Conservation (phyloP, 345 rosid species). For the Moricandia arvensis region DNA sequence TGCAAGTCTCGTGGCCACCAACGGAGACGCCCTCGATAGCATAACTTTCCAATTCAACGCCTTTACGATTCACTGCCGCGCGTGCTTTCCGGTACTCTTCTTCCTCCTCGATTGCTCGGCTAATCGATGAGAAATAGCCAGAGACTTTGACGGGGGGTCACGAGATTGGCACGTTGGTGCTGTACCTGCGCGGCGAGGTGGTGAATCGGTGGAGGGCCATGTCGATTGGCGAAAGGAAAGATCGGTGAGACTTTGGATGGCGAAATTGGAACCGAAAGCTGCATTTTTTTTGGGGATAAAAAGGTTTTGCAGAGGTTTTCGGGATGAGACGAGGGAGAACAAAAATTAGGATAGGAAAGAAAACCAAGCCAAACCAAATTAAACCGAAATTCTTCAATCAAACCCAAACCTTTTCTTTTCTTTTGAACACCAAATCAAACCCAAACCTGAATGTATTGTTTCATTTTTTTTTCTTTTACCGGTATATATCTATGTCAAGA, state of each 20-base stretch:
- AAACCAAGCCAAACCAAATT: not conserved
- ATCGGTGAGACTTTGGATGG: conserved; percentile 12
- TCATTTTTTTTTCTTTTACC: too few species aligned
- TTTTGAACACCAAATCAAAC: not conserved
- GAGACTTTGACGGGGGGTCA: conserved; percentile 45
- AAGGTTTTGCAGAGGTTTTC: not conserved
- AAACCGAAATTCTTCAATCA: not conserved
- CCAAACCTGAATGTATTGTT: not conserved
- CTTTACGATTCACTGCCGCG: conserved; percentile 69
- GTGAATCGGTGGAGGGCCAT: conserved; percentile 18
- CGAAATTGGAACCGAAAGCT: conserved; percentile 22
- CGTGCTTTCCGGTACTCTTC: conserved; percentile 91
- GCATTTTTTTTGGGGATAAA: conserved; percentile 4
- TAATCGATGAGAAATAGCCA: conserved; percentile 57
- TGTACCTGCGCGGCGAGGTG: conserved; percentile 1
- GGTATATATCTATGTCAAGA: too few species aligned
- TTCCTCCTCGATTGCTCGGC: conserved; percentile 78
- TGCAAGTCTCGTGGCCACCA: conserved; percentile 88
- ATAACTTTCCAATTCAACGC: conserved; percentile 73
- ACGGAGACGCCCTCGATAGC: conserved; percentile 76
- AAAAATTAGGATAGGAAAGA: too few species aligned
- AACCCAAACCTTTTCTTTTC: too few species aligned
- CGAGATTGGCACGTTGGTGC: conserved; percentile 18
- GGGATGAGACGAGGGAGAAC: not conserved
- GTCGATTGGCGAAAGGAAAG: conserved; percentile 19